Evolutionary conservation across 1,139 yeast genomes (phyloP).

Genomic region (Sugiyamaella pinicola): DNA sequence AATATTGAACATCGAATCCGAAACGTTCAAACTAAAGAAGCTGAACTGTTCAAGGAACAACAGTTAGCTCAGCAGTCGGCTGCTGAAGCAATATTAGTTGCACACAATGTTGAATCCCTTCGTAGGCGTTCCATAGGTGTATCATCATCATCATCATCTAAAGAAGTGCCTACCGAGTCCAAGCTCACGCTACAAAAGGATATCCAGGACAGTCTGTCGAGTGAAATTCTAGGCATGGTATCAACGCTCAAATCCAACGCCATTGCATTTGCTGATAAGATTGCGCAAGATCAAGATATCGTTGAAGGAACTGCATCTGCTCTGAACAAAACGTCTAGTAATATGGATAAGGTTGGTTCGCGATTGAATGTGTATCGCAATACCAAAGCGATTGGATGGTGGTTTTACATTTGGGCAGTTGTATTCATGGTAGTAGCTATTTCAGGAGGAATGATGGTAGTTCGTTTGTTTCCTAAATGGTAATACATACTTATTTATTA

Average conservation of each 20-base stretch:
- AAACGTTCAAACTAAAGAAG: slow-evolving; percentile 25
- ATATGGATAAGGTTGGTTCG: slow-evolving; percentile 43
- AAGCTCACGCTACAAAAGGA: slow-evolving; percentile 40
- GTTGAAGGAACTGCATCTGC: slow-evolving; percentile 41
- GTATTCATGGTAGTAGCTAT: slow-evolving; percentile 42
- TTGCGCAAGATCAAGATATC: slow-evolving; percentile 41
- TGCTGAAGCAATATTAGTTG: slow-evolving; percentile 13
- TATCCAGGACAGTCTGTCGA: slow-evolving; percentile 48
- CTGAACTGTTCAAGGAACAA: slow-evolving; percentile 16
- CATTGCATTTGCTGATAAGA: slow-evolving; percentile 45
- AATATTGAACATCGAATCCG: slow-evolving; percentile 27
- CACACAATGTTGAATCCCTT: neutral
- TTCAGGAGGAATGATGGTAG: slow-evolving; percentile 41
- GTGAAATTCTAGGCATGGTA: slow-evolving; percentile 53
- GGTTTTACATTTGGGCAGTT: slow-evolving; percentile 44
- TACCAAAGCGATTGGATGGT: slow-evolving; percentile 45
- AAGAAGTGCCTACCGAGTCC: slow-evolving; percentile 10
- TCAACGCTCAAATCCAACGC: slow-evolving; percentile 55
- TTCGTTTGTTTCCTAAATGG: slow-evolving; percentile 47
- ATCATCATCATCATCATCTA: neutral
- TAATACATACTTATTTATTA: neutral
- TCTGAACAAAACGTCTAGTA: slow-evolving; percentile 40
- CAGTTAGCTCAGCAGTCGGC: slow-evolving; percentile 17
- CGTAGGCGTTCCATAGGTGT: neutral
- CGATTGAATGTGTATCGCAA: slow-evolving; percentile 40